phyloP scores from a whole-genome alignment of 257 asterid genomes.

The Lycium barbarum region DNA sequence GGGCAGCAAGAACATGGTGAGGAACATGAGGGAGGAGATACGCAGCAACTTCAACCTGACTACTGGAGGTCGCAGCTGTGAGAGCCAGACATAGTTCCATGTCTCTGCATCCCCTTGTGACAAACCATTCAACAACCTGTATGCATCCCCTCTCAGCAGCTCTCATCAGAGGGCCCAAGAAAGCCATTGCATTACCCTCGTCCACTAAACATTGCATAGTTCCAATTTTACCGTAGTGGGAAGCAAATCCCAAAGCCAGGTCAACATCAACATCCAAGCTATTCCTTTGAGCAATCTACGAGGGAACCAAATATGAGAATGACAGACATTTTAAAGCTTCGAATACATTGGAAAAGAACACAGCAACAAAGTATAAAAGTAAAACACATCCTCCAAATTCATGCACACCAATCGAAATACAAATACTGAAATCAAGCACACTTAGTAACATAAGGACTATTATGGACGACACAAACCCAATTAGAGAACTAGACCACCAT shows the following conservation, averaged over 20 bases:
- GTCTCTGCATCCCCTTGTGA: constrained; percentile 85
- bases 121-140: constrained; percentile 91
- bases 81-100: constrained; percentile 98
- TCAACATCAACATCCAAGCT: constrained; percentile 98
- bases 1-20: constrained; percentile 87
- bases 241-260: constrained; percentile 92
- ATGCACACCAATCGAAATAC: constrained; percentile 7
- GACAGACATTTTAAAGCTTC: neutral
- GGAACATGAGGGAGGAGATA: constrained; percentile 94
- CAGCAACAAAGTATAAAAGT: neutral
- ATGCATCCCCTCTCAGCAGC: constrained; percentile 95
- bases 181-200: constrained; percentile 93
- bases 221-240: constrained; percentile 84
- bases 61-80: constrained; percentile 91
- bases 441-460: neutral
- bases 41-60: constrained; percentile 78
- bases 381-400: neutral
- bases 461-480: neutral
- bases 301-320: neutral
- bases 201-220: constrained; percentile 97
- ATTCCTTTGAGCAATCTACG: constrained; percentile 93
- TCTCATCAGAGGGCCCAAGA: constrained; percentile 93
- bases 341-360: neutral
- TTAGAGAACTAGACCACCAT: neutral
- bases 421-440: neutral